Conservation (phyloP, 2,329 filamentous ascomycete species). For the Juglanconis oblonga region DNA sequence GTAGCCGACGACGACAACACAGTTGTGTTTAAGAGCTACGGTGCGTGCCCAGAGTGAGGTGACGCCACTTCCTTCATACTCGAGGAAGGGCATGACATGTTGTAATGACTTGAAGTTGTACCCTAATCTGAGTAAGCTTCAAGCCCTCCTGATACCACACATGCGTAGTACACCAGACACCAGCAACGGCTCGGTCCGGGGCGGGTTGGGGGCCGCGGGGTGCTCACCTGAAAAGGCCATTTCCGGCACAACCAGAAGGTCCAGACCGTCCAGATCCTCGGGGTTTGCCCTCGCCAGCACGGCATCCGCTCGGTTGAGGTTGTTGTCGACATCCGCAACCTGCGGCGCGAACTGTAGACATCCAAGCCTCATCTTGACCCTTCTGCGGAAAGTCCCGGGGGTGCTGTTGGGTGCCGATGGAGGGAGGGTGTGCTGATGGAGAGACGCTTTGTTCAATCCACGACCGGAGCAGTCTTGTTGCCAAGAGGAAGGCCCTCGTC, state of each 20-base stretch:
- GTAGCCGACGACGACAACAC: conserved; percentile 69
- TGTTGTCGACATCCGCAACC: conserved; percentile 68
- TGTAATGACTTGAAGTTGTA: conserved; percentile 74
- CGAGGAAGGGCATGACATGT: conserved; percentile 67
- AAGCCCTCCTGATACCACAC: background rate
- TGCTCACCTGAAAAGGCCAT: conserved; percentile 67
- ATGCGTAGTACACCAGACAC: background rate
- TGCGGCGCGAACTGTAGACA: conserved; percentile 71
- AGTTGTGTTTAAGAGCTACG: conserved; percentile 63
- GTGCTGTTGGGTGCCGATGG: background rate
- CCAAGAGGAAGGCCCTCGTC: background rate
- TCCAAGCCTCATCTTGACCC: conserved; percentile 58
- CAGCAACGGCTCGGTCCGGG: background rate
- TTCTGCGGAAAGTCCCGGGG: background rate
- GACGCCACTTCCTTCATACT: conserved; percentile 63
- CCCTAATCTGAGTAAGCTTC: conserved; percentile 39
- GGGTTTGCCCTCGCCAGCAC: conserved; percentile 54
- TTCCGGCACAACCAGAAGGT: conserved; percentile 73
- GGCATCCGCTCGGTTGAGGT: conserved; percentile 64
- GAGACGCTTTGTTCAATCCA: background rate
- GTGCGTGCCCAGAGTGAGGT: conserved; percentile 69
- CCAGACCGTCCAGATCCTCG: conserved; percentile 59
- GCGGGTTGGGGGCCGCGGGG: background rate
- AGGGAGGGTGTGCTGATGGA: background rate
- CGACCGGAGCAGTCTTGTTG: background rate